Base-by-base conservation (phyloP, 345 rosid genomes). In the Dovyalis caffra region DNA sequence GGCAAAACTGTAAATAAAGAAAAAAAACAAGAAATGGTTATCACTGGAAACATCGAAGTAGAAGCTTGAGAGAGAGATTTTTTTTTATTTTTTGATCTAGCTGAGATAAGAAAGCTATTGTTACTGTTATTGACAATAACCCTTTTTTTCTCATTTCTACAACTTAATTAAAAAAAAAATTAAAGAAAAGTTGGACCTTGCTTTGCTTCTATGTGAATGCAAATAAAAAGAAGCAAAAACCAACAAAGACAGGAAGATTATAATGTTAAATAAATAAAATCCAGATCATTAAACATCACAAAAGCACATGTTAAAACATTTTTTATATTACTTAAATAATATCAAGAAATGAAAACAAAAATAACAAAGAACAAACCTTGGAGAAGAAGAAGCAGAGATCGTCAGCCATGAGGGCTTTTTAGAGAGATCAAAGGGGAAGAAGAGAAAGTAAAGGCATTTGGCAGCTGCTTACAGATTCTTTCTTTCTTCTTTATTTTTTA, bases 351-450 rank as follows among this genome's bases (percentile, higher is more conserved):
- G 7, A 1, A 60, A 0, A 37, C 40, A 11, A 66, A 35, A 14
- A 58, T 40, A 16, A 29, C 20, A 63, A 26, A 66, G 20, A 61
- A 23, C 72, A 58, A 60, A 95, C 99, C 98, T 91, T 95, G 62
- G 86, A 67, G 88, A 85, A 87, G 87, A 85, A 87, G 86, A 80
- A 84, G 83, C 85, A 84, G 83, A 79, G 86, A 87, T 91, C 92
- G 64, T 88, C 97, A 71, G 90, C 96, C 99, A 93, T 93, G 28
- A 78, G 61, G 28, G 12, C 3, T 56, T 53, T 70, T 73, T 58
- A 33, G 71, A 33, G 73, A 90, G 83, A 86, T 90, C 83, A 84
- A 80, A 87, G 69, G 53, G 77, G 53, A 65, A 70, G 62, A 49
- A 66, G 58, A 56, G 67, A 77, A 72, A 73, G 69, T 68, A 83